Percentiles rank a stretch among this genome's conserved stretches.
Evolutionary conservation across 2,329 filamentous ascomycete genomes (phyloP).

Genomic region (Monosporascus sp.): DNA sequence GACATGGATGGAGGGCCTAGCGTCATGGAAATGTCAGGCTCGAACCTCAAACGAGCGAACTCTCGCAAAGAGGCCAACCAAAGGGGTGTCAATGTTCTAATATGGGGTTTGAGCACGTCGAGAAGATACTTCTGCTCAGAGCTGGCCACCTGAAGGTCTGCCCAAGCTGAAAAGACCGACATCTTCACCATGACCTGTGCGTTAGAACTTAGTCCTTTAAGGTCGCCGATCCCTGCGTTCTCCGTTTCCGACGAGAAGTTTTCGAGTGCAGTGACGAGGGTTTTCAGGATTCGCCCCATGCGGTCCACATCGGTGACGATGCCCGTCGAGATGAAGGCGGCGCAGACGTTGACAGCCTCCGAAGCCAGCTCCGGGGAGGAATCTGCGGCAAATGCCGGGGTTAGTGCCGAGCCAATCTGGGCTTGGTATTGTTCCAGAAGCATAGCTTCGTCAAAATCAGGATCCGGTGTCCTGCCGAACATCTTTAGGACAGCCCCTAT

Average conservation of each 20-base stretch:
- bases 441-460: slow-evolving; percentile 95
- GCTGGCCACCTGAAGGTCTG: slow-evolving; percentile 91
- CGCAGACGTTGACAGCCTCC: slow-evolving; percentile 94
- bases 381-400: slow-evolving; percentile 90
- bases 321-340: slow-evolving; percentile 94
- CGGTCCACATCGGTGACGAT: slow-evolving; percentile 96
- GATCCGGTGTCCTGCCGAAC: slow-evolving; percentile 92
- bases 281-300: slow-evolving; percentile 97
- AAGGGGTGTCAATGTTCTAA: slow-evolving; percentile 81
- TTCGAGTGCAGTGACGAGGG: slow-evolving; percentile 82
- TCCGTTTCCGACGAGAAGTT: slow-evolving; percentile 82
- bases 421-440: slow-evolving; percentile 97
- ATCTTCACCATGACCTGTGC: slow-evolving; percentile 98
- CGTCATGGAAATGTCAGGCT: slow-evolving; percentile 93
- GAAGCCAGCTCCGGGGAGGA: slow-evolving; percentile 94
- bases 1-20: slow-evolving; percentile 75
- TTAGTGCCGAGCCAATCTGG: slow-evolving; percentile 93
- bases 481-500: slow-evolving; percentile 91
- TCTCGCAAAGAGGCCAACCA: slow-evolving; percentile 93
- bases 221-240: slow-evolving; percentile 82
- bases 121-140: slow-evolving; percentile 84
- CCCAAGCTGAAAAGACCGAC: slow-evolving; percentile 95
- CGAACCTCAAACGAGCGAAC: slow-evolving; percentile 87
- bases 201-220: slow-evolving; percentile 89
- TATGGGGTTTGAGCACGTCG: slow-evolving; percentile 83